Percentiles rank a stretch among this genome's conserved stretches.
Evolutionary conservation across 2,329 filamentous ascomycete genomes (phyloP).

Genomic region (Exophiala phaeomuriformis): DNA sequence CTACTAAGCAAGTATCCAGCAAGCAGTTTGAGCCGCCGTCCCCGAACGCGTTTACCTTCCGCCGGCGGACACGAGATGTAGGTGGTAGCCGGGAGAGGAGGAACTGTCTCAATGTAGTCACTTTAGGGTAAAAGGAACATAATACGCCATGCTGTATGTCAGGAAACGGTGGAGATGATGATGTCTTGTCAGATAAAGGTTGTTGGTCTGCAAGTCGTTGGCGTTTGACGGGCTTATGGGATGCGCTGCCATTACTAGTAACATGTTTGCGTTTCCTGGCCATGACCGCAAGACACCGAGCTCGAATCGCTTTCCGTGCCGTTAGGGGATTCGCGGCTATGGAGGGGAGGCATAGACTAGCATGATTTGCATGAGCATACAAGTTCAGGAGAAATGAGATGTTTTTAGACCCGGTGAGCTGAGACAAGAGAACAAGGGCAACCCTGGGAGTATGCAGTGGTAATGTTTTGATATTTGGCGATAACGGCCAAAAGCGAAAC

Average conservation of each 20-base stretch:
- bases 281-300: constrained; percentile 14
- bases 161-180: not conserved
- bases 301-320: not conserved
- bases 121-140: constrained; percentile 22
- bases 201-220: constrained; percentile 7
- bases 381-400: not conserved
- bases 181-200: not conserved
- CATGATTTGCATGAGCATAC: not conserved
- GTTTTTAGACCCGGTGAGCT: not conserved
- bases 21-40: constrained; percentile 44
- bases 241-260: not conserved
- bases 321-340: too few relatives aligned
- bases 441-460: not conserved
- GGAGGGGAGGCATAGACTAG: too few relatives aligned
- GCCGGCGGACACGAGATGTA: constrained; percentile 43
- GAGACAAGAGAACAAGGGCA: not conserved
- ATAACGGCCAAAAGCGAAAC: not conserved
- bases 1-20: constrained; percentile 65
- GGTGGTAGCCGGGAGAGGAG: constrained; percentile 19
- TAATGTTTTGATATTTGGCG: not conserved
- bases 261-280: constrained; percentile 24
- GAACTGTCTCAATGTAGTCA: constrained; percentile 23
- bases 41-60: constrained; percentile 48
- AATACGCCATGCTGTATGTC: constrained; percentile 18
- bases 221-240: constrained; percentile 11